Evolutionary conservation across 2,329 filamentous ascomycete species (phyloP), one percentile per base, ranked within the genome.

Genomic region (Chaetomiaceae sp.): DNA sequence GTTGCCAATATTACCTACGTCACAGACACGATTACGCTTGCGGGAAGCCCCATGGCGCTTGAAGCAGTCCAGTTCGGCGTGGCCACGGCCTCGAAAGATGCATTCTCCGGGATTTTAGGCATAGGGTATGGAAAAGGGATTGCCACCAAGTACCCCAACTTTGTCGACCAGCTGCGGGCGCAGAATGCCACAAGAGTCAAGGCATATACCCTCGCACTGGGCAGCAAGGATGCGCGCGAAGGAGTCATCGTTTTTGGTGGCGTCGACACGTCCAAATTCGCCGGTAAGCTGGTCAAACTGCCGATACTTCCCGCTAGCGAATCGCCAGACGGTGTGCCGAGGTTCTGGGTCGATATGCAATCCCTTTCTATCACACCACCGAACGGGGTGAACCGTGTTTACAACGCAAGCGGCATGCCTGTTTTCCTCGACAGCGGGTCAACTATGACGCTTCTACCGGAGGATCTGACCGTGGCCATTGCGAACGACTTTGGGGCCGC

Each of bases 391-490:
- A 60, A 61, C 53, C 33, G 45, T 1, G 40, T 33, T 5, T 75
- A 75, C 58, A 48, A 63, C 34, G 67, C 67, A 62, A 70, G 70
- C 40, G 61, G 60, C 14, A 69, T 75, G 59, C 73, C 81, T 11
- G 84, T 86, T 10, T 82, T 89, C 48, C 75, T 89, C 38, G 86
- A 90, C 69, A 86, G 82, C 23, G 86, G 86, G 6, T 84, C 82
- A 21, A 87, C 83, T 13, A 73, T 88, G 62, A 85, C 80, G 45
- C 79, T 88, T 50, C 73, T 90, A 1, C 86, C 86, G 1, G 69
- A 78, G 51, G 65, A 66, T 18, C 68, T 89, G 29, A 78, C 78
- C 37, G 62, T 68, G n/a, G 58, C 62, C 37, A 75, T 84, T 29
- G 76, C 75, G 18, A 62, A 66, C 20, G 75, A 78, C 58, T 76